Base-by-base conservation (phyloP, 768 basidiomycete species). In the Calocybe gangraenosa region DNA sequence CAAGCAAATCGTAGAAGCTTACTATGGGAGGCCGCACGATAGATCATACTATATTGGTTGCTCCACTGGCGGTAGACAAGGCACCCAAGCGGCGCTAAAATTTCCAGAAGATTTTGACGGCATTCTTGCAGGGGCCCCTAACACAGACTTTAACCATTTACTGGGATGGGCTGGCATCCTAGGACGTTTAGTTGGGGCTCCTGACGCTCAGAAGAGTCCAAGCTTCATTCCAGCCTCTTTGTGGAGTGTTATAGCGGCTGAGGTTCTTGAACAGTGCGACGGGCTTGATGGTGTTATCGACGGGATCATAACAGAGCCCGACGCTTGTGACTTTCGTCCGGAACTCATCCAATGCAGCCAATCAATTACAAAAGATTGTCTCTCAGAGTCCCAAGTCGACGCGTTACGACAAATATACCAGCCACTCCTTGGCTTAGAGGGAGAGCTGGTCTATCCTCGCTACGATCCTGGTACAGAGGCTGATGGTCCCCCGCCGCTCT, bases 231-330 rank as follows among this genome's bases (percentile, higher is more conserved):
- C 45, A 1, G 5, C 14, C 1, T 18, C 15, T 7, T 15, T 39
- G 17, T 46, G 45, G 51, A 20, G 37, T 32, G 33, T 31, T 17
- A 40, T 53, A 11, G 40, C 43, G 10, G 37, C 28, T 1, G 51
- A 49, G 18, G 25, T 53, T 3, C 8, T 53, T 32, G 42, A 30
- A 19, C 51, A 49, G 19, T 53, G 51, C 42, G 51, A 53, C 11
- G 41, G 15, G 7, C 15, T 49, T 23, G 51, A 53, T 22, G 51
- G 51, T 2, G 42, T 49, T 1, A 23, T 14, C 21, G 51, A 53
- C 25, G 51, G 51, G 20, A 53, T 52, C 20, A 46, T 52, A 31
- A 48, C 47, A 1, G 47, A 52, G 17, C 51, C 51, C 6, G 47
- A 48, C 18, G 38, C 20, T 2, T 53, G 51, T 14, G 8, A 53